Percentiles rank a stretch among this genome's conserved stretches.
Evolutionary conservation across 768 basidiomycete genomes (phyloP).

Genomic region (Serpula lacrymans): DNA sequence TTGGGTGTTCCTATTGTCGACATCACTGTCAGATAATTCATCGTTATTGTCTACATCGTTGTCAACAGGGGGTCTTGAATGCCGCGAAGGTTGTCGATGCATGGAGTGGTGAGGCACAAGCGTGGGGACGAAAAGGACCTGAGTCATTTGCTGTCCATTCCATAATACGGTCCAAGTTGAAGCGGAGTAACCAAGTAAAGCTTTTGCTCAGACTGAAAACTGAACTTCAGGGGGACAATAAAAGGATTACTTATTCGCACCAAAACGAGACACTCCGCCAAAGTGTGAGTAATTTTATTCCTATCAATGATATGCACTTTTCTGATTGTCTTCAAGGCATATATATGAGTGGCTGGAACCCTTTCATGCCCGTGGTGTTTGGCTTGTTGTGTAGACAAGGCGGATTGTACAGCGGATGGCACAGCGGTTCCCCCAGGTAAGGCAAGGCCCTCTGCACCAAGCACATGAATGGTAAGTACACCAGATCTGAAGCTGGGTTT

Average conservation of each 20-base stretch:
- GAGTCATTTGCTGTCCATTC: too few species aligned
- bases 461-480: conserved; percentile 84
- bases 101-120: too few species aligned
- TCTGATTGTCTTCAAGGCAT: conserved; percentile 89
- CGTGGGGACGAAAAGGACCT: too few species aligned
- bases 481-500: conserved; percentile 68
- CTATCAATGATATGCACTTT: conserved; percentile 82
- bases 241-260: conserved; percentile 95
- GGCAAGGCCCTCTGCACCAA: conserved; percentile 77
- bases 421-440: conserved; percentile 66
- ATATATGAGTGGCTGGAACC: too few species aligned
- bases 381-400: conserved; percentile 72
- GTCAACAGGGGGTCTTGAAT: too few species aligned
- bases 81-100: too few species aligned
- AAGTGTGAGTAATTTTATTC: conserved; percentile 95
- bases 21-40: too few species aligned
- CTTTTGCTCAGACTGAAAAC: conserved; percentile 96
- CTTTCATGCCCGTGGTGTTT: too few species aligned
- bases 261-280: conserved; percentile 92
- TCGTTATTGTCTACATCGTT: too few species aligned
- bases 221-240: conserved; percentile 97
- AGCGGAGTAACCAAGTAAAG: conserved; percentile 81
- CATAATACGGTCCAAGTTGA: too few species aligned
- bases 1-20: too few species aligned
- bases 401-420: conserved; percentile 75